phyloP scores from a whole-genome alignment of 2,329 filamentous ascomycete genomes.

The Curvularia lunata region DNA sequence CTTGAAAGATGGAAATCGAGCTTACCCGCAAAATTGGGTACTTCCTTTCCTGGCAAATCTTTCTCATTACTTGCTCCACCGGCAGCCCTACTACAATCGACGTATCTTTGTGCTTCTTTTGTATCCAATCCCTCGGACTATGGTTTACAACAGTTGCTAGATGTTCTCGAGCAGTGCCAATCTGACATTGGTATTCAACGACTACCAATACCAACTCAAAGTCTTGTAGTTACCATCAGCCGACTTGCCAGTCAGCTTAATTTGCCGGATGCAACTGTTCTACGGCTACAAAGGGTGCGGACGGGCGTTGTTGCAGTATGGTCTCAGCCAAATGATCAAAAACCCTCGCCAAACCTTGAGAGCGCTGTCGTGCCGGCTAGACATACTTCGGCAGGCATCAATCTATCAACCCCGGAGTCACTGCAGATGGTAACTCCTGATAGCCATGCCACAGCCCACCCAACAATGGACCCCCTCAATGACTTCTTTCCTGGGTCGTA shows the following conservation, averaged over 20 bases:
- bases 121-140: conserved; percentile 28
- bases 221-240: conserved; percentile 32
- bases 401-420: conserved; percentile 31
- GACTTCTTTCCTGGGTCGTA: conserved; percentile 21
- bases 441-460: conserved; percentile 3
- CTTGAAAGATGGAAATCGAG: conserved; percentile 48
- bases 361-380: conserved; percentile 8
- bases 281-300: conserved; percentile 29
- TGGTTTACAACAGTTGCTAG: conserved; percentile 27
- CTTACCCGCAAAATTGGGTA: conserved; percentile 35
- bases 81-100: conserved; percentile 36
- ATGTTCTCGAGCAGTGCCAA: conserved; percentile 35
- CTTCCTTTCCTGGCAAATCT: conserved; percentile 20
- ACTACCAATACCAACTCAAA: conserved; percentile 38
- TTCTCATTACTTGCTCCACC: conserved; percentile 33
- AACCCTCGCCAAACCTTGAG: neutral
- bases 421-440: conserved; percentile 21
- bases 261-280: conserved; percentile 22
- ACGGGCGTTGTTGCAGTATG: conserved; percentile 22
- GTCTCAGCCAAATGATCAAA: conserved; percentile 8
- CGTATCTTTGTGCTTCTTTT: conserved; percentile 36
- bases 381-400: conserved; percentile 8
- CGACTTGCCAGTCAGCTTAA: conserved; percentile 21
- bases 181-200: conserved; percentile 28
- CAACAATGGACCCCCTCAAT: conserved; percentile 12